Evolutionary conservation across 805 yeast species (phyloP).

Genomic region (Yarrowia osloensis): DNA sequence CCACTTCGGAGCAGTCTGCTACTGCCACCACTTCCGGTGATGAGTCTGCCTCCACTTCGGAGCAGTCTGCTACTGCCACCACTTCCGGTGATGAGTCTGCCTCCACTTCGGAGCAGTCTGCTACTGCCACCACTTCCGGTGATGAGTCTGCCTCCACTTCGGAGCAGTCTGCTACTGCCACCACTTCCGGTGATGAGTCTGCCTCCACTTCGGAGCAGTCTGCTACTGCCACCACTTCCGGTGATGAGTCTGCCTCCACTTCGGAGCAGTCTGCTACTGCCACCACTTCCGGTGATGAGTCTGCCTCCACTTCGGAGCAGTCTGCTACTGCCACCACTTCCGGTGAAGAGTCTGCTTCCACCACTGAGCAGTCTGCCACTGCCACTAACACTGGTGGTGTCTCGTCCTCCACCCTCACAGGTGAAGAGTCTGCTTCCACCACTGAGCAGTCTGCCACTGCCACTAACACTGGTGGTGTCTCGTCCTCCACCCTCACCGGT

Average conservation of each 20-base stretch:
- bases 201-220: too few relatives aligned
- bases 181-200: background rate
- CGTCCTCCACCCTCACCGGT: background rate
- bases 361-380: background rate
- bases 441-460: background rate
- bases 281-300: background rate
- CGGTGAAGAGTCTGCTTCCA: background rate
- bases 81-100: too few relatives aligned
- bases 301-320: background rate
- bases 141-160: background rate
- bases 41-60: too few relatives aligned
- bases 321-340: background rate
- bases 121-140: background rate
- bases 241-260: background rate
- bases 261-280: background rate
- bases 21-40: too few relatives aligned
- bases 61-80: too few relatives aligned
- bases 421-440: too few relatives aligned
- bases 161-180: background rate
- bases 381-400: background rate
- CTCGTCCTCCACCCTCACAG: too few relatives aligned
- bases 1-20: too few relatives aligned
- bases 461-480: background rate
- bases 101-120: too few relatives aligned
- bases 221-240: background rate